Evolutionary conservation across 176 grass and related monocot genomes (phyloP), one percentile per base, ranked within the genome.

Genomic region (Neostapfia colusana): DNA sequence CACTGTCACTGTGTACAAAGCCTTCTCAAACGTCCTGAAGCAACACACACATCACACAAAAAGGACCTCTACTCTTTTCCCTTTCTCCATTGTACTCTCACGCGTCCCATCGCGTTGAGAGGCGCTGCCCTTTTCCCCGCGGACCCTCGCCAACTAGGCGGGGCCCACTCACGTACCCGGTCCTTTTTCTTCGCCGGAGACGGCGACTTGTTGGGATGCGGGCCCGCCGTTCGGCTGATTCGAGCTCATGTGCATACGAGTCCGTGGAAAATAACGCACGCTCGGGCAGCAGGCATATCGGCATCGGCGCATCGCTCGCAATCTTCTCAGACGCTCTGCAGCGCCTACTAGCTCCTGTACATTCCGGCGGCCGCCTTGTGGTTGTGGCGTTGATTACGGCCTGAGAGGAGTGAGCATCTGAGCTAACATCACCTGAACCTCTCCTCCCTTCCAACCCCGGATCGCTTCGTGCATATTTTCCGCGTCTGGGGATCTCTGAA

Each of bases 31-130:
- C 28, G 42, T 28, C 7, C 1, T 53, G 18, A 26, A 17, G 13
- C 42, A 14, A n/a, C 21, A 20, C 34, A 18, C 61, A 31, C 31
- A 3, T n/a, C 31, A 31, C 31, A 31, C 31, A 3, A 1, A 55
- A n/a, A 20, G 46, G 35, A 41, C 3, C 8, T 59, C 24, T 5
- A 11, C 8, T 5, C 53, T 37, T 38, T 38, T 25, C 15, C 5
- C 10, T 41, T 27, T 6, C 0, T 0, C 2, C 0, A 7, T 66
- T n/a, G 45, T 74, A 66, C 28, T 77, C 82, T 84, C 82, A 54
- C 44, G 36, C 66, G 82, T 78, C 65, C 74, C 74, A 64, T 84
- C 65, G 26, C 65, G 53, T 21, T 53, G 73, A 51, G 21, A 63
- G 21, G 51, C 55, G 65, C 5, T 35, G 34, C 43, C 73, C 40